These are phyloP conservation scores for Ogataea zsoltii DNA, from an alignment of 805 yeast genomes.

Conservation along the genomic window DNA sequence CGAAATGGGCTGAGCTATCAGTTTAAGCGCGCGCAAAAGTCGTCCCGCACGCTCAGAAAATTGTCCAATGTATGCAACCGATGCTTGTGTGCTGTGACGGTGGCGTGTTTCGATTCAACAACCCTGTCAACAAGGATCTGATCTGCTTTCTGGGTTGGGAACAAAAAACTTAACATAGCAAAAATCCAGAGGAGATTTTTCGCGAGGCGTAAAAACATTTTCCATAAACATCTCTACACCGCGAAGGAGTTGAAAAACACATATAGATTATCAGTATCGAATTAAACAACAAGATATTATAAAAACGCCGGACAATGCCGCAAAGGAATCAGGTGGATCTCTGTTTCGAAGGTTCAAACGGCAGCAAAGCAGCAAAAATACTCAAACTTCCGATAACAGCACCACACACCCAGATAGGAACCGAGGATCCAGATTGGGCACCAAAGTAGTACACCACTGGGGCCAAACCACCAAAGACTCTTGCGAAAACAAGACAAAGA, in stretches of 20 bases:
- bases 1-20: not conserved
- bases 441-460: conserved; percentile 59
- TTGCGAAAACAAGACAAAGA: conserved; percentile 52
- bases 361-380: conserved; percentile 44
- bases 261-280: not conserved
- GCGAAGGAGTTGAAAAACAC: too few relatives aligned
- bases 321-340: conserved; percentile 24
- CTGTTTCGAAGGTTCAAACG: conserved; percentile 49
- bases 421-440: conserved; percentile 46
- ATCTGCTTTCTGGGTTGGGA: too few relatives aligned
- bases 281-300: not conserved
- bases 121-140: too few relatives aligned
- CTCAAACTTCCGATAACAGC: conserved; percentile 52
- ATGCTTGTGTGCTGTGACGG: too few relatives aligned
- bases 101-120: too few relatives aligned
- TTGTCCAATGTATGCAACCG: too few relatives aligned
- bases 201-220: not conserved
- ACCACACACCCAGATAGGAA: conserved; percentile 64
- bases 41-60: too few relatives aligned
- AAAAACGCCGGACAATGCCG: not conserved
- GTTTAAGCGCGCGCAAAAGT: too few relatives aligned
- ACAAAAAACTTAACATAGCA: too few relatives aligned
- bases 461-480: conserved; percentile 56
- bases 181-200: not conserved
- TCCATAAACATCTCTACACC: not conserved